Conservation (phyloP, 257 asterid genomes). For the Verbascum thapsus region DNA sequence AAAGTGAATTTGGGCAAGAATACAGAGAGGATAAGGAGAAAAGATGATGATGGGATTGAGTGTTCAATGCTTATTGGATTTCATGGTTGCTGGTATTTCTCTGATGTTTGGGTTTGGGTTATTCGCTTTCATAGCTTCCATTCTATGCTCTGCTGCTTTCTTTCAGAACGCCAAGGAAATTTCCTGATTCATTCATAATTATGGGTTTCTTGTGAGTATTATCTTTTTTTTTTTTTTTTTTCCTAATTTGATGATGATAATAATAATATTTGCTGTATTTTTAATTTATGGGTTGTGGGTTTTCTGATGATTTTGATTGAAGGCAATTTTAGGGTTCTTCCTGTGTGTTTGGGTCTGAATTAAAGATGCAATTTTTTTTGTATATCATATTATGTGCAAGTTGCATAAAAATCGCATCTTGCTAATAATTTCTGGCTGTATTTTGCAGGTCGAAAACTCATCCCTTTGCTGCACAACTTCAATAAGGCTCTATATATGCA, state of each 20-base stretch:
- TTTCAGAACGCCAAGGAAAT: constrained; percentile 80
- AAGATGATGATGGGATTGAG: constrained; percentile 62
- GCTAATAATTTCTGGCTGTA: neutral
- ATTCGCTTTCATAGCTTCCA: constrained; percentile 79
- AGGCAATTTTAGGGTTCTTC: neutral
- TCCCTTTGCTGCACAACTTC: constrained; percentile 21
- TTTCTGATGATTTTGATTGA: neutral
- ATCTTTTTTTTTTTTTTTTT: neutral
- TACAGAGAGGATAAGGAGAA: constrained; percentile 3
- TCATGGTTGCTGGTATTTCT: constrained; percentile 80
- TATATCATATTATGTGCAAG: no score
- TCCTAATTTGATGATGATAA: neutral
- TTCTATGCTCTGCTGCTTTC: constrained; percentile 93
- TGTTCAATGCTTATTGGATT: constrained; percentile 78
- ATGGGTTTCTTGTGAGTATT: constrained; percentile 26
- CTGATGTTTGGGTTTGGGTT: constrained; percentile 85
- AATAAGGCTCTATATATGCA: constrained; percentile 27
- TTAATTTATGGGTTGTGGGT: neutral
- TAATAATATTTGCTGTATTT: constrained; percentile 3
- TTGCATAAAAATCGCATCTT: neutral
- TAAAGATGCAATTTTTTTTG: no score
- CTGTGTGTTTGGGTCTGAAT: neutral
- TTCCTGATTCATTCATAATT: constrained; percentile 38
- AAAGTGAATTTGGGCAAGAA: constrained; percentile 20
- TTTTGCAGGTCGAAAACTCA: constrained; percentile 29